Base-by-base conservation (phyloP, 139 green algal species). In the Nannochloris sp. region DNA sequence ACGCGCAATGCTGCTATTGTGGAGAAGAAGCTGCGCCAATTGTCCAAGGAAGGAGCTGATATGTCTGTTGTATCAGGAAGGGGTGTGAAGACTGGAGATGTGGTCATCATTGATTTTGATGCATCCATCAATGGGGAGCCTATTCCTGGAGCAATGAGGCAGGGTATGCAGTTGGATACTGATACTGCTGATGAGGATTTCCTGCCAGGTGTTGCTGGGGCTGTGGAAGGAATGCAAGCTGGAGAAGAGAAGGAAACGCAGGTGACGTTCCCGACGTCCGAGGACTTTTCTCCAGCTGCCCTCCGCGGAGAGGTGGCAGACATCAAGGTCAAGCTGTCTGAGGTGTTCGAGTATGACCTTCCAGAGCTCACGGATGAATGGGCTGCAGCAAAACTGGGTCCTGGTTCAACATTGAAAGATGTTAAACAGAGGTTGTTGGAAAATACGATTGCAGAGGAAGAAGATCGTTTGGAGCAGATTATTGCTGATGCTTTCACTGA, bases 11-110 rank as follows among this genome's bases (percentile, higher is more conserved):
- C 50, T 0, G 76, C 61, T 10, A 75, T 70, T 17, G 74, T 73
- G 8, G 78, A 89, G 43, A 70, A 69, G 57, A 72, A 84, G 29
- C 76, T 92, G 17, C 51, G 68, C 30, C 59, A 74, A 33, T 77
- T 82, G 50, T 72, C 60, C 37, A 88, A 91, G 76, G 58, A 82
- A 58, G 57, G 82, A 58, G 80, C 71, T 16, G 58, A 75, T 56
- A 70, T 84, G 56, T 55, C 63, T 20, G 71, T 91, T 17, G 85
- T 80, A 17, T 62, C 67, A 6, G 81, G 68, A 3, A 56, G 80
- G 3, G 71, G 69, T 9, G 37, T 82, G 59, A 51, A 79, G 59
- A 56, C 13, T 6, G 76, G 76, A 16, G 76, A 83, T 53, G 56
- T 81, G 3, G 74, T 65, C 23, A 67, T 83, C 13, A 49, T 82